Base-by-base conservation (phyloP, 352 stramenopile genomes). In the Phytophthora brassicae region DNA sequence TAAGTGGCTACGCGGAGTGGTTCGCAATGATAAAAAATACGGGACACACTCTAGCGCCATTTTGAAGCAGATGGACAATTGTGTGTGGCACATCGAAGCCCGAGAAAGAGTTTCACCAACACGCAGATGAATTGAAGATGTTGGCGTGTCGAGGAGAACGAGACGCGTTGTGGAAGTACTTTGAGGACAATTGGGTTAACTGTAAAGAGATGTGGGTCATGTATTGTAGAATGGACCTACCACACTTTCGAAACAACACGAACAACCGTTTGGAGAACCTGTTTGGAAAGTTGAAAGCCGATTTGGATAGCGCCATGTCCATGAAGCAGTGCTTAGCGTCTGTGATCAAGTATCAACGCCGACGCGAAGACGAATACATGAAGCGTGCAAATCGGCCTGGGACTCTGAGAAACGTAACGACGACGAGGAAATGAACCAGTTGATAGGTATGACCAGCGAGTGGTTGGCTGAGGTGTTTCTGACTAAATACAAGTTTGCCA, bases 21-120 rank as follows among this genome's bases (percentile, higher is more conserved):
- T 61, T n/a, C 22, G 42, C 13, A 17, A 60, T 20, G 39, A 60
- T 41, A 60, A 51, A 12, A 60, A 51, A 14, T 51, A 51, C 14
- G 26, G 52, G 2, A 60, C 52, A 0, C 51, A 51, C 29, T 4
- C 24, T 4, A 60, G 41, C 29, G 41, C 44, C 1, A n/a, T 52
- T 14, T 9, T 60, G 13, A 19, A 60, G 17, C 54, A 61, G 11
- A 38, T 38, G 31, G 8, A 38, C 11, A 3, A 16, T 38, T 38
- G 31, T 12, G 31, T 38, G 6, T 38, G 6, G 6, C 11, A 38
- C 16, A 38, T 38, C 31, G 4, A 38, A 38, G 31, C 16, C 2
- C 3, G 31, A 9, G 11, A 16, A 38, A 16, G 31, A 38, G 11
- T 38, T 38, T 16, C 31, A 38, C 2, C 31, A 38, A 12, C 31